phyloP scores from a whole-genome alignment of 768 basidiomycete species.

The Crepidotus variabilis region DNA sequence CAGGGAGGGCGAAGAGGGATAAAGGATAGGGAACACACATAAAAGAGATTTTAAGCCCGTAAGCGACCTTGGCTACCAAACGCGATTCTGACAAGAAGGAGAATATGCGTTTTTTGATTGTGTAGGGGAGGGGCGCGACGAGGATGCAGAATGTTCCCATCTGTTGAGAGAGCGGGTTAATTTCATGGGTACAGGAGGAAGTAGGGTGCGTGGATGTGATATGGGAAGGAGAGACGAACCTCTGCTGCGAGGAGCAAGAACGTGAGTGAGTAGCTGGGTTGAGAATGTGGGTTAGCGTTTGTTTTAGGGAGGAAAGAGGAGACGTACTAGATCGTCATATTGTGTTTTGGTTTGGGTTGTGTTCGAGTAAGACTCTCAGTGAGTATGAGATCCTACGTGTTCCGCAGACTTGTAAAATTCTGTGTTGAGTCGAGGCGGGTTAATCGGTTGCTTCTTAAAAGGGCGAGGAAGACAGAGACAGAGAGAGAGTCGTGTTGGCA shows the following conservation, averaged over 20 bases:
- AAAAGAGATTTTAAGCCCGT: slow-evolving; percentile 91
- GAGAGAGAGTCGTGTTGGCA: no score
- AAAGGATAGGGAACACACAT: slow-evolving; percentile 51
- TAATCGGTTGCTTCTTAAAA: no score
- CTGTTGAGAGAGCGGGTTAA: slow-evolving; percentile 23
- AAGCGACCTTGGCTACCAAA: slow-evolving; percentile 80
- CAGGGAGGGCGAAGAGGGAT: slow-evolving; percentile 1
- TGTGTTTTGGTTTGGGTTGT: background rate
- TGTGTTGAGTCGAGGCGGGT: no score
- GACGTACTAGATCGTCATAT: slow-evolving; percentile 45
- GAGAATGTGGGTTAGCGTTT: slow-evolving; percentile 21
- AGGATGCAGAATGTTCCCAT: slow-evolving; percentile 85
- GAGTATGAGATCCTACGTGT: no score
- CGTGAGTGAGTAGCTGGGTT: slow-evolving; percentile 67
- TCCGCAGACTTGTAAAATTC: no score
- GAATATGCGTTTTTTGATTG: slow-evolving; percentile 67
- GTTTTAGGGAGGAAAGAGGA: background rate
- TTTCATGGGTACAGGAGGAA: background rate
- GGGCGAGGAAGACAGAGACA: no score
- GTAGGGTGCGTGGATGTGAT: background rate
- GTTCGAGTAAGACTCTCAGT: no score
- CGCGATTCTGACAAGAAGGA: slow-evolving; percentile 65
- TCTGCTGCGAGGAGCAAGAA: slow-evolving; percentile 79
- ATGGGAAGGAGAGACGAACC: slow-evolving; percentile 26
- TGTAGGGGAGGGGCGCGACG: slow-evolving; percentile 82